Percentiles rank a stretch among this genome's conserved stretches.
phyloP scores from a whole-genome alignment of 148 eudicot species.

The Nyssa sinensis region DNA sequence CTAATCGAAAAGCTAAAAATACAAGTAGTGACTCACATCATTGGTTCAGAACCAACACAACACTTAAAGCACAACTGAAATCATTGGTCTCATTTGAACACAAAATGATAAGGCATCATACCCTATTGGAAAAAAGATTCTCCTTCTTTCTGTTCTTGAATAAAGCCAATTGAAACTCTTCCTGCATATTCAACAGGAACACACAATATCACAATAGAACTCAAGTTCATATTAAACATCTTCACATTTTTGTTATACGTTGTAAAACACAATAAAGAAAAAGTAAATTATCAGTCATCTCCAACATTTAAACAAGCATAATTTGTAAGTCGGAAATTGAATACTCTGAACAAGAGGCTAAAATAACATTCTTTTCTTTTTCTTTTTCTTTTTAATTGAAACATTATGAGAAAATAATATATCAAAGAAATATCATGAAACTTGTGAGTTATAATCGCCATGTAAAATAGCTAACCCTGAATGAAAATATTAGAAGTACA shows the following conservation, averaged over 20 bases:
- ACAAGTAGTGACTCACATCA: background rate
- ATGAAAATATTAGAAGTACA: too few species aligned
- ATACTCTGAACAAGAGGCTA: too few species aligned
- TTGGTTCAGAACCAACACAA: constrained; percentile 2
- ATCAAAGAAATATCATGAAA: too few species aligned
- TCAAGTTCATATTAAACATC: background rate
- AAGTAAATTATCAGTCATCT: too few species aligned
- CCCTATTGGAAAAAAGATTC: constrained; percentile 92
- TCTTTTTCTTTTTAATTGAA: too few species aligned
- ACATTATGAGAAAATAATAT: too few species aligned
- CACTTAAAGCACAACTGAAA: background rate
- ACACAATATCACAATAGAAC: constrained; percentile 8
- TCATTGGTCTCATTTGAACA: background rate
- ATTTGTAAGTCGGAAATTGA: too few species aligned
- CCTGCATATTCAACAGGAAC: constrained; percentile 45
- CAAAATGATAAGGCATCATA: constrained; percentile 31
- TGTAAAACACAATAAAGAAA: background rate
- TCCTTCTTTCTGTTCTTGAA: constrained; percentile 92
- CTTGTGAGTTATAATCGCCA: too few species aligned
- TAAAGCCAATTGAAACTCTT: constrained; percentile 87
- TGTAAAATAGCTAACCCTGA: too few species aligned
- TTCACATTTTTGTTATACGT: too few species aligned
- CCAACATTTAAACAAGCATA: too few species aligned
- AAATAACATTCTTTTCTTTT: too few species aligned
- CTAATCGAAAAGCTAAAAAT: background rate